Conservation (phyloP, 306 rosid species). For the Arachis stenosperma region DNA sequence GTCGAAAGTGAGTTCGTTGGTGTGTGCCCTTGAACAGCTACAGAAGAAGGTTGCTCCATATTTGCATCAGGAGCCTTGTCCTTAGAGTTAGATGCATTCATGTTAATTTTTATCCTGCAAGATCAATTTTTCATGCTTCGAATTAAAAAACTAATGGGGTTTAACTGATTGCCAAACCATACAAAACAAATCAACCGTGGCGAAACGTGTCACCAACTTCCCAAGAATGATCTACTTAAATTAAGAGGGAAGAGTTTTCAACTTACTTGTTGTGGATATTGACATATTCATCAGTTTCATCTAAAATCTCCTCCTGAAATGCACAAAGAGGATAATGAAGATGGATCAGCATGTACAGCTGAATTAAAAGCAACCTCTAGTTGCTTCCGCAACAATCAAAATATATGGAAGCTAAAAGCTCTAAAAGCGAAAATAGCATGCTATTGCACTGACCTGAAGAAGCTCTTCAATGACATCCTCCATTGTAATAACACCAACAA, state of each 20-base stretch:
- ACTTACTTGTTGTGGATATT: constrained; percentile 93
- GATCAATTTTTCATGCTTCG: constrained; percentile 31
- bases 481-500: constrained; percentile 96
- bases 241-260: constrained; percentile 13
- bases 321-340: constrained; percentile 33
- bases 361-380: constrained; percentile 27
- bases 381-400: constrained; percentile 13
- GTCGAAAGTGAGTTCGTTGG: constrained; percentile 47
- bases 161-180: constrained; percentile 13
- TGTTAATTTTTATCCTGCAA: constrained; percentile 91
- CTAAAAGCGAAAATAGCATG: constrained; percentile 8
- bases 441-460: constrained; percentile 74
- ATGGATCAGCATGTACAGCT: constrained; percentile 31
- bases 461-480: constrained; percentile 99
- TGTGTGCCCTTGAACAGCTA: constrained; percentile 43
- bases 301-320: constrained; percentile 95
- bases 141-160: constrained; percentile 7
- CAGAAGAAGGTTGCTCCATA: constrained; percentile 44
- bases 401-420: constrained; percentile 30
- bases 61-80: constrained; percentile 50
- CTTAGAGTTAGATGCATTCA: constrained; percentile 75
- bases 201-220: background rate
- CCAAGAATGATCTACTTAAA: constrained; percentile 8
- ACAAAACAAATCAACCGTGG: constrained; percentile 8
- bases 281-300: constrained; percentile 98